These are phyloP conservation scores for Bipolaris gigantea DNA, from an alignment of 2,329 filamentous ascomycete species.

Conservation along the genomic window DNA sequence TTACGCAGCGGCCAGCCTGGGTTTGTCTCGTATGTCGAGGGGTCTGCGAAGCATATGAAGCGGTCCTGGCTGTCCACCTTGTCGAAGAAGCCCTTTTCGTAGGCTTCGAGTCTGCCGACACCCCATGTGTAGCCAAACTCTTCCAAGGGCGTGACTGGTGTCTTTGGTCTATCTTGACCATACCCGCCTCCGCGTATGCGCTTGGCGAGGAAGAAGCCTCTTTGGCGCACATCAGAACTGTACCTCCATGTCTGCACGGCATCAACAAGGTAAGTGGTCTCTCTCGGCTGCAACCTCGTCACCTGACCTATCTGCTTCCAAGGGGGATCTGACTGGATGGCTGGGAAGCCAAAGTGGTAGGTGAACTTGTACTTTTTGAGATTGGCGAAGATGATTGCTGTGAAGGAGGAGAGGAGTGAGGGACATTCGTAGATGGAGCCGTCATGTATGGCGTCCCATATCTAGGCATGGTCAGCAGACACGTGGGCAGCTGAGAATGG, in stretches of 20 bases:
- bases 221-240: conserved; percentile 76
- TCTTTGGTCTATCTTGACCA: conserved; percentile 45
- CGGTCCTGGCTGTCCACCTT: conserved; percentile 70
- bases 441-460: conserved; percentile 97
- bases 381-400: conserved; percentile 89
- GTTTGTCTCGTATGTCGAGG: conserved; percentile 83
- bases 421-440: conserved; percentile 95
- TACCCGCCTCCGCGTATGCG: conserved; percentile 54
- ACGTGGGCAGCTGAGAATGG: not conserved
- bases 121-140: conserved; percentile 74
- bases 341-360: conserved; percentile 98
- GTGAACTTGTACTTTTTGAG: conserved; percentile 96
- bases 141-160: conserved; percentile 55
- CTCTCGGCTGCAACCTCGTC: conserved; percentile 61
- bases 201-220: conserved; percentile 96
- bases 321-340: conserved; percentile 81
- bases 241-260: conserved; percentile 86
- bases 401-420: conserved; percentile 85
- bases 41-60: conserved; percentile 86
- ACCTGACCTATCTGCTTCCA: conserved; percentile 62
- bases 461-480: conserved; percentile 53
- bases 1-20: conserved; percentile 95
- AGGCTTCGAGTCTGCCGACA: conserved; percentile 73
- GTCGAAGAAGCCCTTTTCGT: conserved; percentile 86
- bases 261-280: conserved; percentile 80